Percentiles rank a stretch among this genome's conserved stretches.
Conservation (phyloP, 2,329 filamentous ascomycete species). For the Phoma sp. region DNA sequence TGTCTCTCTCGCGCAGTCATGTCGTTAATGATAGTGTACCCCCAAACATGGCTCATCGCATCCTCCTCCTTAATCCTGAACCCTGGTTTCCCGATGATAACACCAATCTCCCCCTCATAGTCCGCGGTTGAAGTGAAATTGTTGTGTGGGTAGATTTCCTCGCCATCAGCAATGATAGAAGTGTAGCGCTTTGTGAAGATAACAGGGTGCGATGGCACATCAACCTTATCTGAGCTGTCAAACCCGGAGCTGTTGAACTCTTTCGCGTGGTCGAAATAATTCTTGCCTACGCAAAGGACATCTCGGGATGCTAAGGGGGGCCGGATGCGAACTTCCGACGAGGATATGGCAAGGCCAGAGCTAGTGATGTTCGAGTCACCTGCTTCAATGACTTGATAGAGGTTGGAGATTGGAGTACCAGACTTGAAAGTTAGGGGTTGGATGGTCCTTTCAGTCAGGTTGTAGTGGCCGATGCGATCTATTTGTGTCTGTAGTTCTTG, state of each 20-base stretch:
- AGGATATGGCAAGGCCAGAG: slow-evolving; percentile 42
- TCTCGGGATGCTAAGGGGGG: slow-evolving; percentile 59
- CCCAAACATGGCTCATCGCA: slow-evolving; percentile 63
- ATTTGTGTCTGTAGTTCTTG: slow-evolving; percentile 23
- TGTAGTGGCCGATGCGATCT: slow-evolving; percentile 53
- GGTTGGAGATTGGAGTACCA: slow-evolving; percentile 55
- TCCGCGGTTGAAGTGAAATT: slow-evolving; percentile 60
- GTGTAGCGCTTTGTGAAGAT: slow-evolving; percentile 65
- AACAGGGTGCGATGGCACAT: slow-evolving; percentile 61
- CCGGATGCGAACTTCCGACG: slow-evolving; percentile 52
- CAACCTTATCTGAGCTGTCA: slow-evolving; percentile 63
- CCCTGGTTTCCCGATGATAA: slow-evolving; percentile 62
- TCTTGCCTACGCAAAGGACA: slow-evolving; percentile 64
- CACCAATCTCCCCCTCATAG: slow-evolving; percentile 65
- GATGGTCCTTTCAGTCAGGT: slow-evolving; percentile 48
- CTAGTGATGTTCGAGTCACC: slow-evolving; percentile 51
- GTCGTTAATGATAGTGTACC: slow-evolving; percentile 61
- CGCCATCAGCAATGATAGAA: slow-evolving; percentile 59
- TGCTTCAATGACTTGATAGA: slow-evolving; percentile 62
- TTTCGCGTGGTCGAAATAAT: slow-evolving; percentile 64
- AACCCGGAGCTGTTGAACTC: slow-evolving; percentile 65
- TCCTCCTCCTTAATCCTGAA: slow-evolving; percentile 54
- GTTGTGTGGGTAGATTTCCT: slow-evolving; percentile 56
- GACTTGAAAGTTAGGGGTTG: slow-evolving; percentile 57
- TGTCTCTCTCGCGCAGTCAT: slow-evolving; percentile 35